A percentile compares a stretch with the other conserved stretches of the same genome.
Conservation (phyloP, 2,329 filamentous ascomycete genomes). For the Cyphellophora europaea region DNA sequence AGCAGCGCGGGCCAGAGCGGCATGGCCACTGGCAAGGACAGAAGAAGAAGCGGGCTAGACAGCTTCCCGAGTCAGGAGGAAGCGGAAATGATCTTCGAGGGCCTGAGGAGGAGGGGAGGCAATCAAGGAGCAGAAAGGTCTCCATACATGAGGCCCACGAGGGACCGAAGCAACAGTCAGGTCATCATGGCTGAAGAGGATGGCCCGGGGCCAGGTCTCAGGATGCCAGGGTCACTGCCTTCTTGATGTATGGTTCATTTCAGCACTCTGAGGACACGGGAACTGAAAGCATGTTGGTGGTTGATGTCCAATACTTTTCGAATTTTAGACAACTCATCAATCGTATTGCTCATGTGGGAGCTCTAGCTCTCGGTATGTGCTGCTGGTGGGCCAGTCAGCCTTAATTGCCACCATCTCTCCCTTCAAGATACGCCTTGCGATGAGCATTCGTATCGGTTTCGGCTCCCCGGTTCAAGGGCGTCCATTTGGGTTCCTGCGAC, state of each 20-base stretch:
- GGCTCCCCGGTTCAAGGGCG: conserved; percentile 69
- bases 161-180: conserved; percentile 13
- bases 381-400: too few species aligned
- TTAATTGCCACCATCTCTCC: conserved; percentile 11
- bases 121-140: neutral
- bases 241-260: too few species aligned
- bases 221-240: neutral
- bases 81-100: conserved; percentile 14
- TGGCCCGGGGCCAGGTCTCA: neutral
- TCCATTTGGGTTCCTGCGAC: conserved; percentile 82
- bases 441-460: conserved; percentile 72
- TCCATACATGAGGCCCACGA: neutral
- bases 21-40: conserved; percentile 22
- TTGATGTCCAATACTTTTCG: too few species aligned
- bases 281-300: too few species aligned
- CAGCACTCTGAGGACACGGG: too few species aligned
- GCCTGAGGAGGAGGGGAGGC: conserved; percentile 10
- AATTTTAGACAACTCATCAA: too few species aligned
- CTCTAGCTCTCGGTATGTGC: too few species aligned
- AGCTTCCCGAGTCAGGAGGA: conserved; percentile 19
- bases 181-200: conserved; percentile 14
- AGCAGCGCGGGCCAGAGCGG: conserved; percentile 20
- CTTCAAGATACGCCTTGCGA: conserved; percentile 65
- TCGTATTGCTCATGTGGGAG: too few species aligned
- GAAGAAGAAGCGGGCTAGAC: conserved; percentile 17